Percentiles rank a stretch among this genome's conserved stretches.
phyloP scores from a whole-genome alignment of 306 rosid species.

The Rubus parviflorus region DNA sequence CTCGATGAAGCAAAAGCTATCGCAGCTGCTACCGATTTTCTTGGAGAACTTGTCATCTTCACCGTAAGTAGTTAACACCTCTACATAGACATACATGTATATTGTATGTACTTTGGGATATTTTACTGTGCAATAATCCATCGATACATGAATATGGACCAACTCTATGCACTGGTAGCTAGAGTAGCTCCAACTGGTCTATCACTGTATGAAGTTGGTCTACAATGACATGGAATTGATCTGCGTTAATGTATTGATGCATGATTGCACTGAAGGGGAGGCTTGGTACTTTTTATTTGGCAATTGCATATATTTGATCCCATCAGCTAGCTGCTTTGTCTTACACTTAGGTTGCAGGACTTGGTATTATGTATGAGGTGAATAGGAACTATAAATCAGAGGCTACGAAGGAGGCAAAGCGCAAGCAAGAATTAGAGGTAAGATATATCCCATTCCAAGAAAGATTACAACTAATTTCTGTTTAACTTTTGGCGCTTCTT shows the following conservation, averaged over 20 bases:
- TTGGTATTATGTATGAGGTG: slow-evolving; percentile 13
- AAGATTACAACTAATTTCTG: background rate
- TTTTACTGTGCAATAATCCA: background rate
- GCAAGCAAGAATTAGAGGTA: slow-evolving; percentile 16
- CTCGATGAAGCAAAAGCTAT: slow-evolving; percentile 17
- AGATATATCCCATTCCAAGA: background rate
- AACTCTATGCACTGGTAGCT: background rate
- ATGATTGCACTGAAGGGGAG: background rate
- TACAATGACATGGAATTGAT: no score
- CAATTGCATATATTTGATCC: background rate
- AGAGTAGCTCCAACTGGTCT: no score
- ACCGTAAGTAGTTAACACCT: background rate
- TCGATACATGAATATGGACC: background rate
- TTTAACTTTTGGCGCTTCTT: background rate
- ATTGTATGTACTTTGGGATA: background rate
- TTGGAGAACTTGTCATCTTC: slow-evolving; percentile 20
- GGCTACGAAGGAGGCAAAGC: slow-evolving; percentile 16
- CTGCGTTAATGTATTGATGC: background rate
- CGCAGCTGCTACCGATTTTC: slow-evolving; percentile 10
- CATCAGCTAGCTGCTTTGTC: background rate
- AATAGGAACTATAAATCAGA: slow-evolving; percentile 11
- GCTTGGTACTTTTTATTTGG: background rate
- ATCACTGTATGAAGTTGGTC: no score
- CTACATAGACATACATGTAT: background rate
- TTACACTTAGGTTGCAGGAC: slow-evolving; percentile 19